Evolutionary conservation across 768 basidiomycete species (phyloP).

Genomic region (Pleurotus eryngii): DNA sequence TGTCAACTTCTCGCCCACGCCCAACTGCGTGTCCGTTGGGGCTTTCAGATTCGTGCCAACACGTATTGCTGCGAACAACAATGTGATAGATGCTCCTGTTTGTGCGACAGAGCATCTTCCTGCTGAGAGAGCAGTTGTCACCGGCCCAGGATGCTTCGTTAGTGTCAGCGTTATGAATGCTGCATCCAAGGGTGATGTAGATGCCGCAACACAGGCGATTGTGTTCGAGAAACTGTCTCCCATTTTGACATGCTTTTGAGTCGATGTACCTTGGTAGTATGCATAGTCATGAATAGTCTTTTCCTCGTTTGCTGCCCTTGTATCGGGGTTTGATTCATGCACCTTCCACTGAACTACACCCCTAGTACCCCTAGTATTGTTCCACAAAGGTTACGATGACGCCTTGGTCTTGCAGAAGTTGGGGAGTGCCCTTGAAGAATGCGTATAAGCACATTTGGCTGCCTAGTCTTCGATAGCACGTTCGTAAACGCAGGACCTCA

Average conservation of each 20-base stretch:
- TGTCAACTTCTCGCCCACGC: conserved; percentile 31
- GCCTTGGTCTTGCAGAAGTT: not conserved
- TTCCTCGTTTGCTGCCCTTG: no score
- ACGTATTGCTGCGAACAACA: conserved; percentile 20
- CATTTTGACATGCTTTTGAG: conserved; percentile 13
- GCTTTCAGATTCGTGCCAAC: conserved; percentile 30
- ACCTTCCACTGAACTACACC: not conserved
- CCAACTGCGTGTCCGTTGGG: conserved; percentile 19
- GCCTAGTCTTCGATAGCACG: not conserved
- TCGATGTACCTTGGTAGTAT: no score
- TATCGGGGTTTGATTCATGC: not conserved
- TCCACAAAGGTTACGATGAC: no score
- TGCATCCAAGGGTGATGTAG: conserved; percentile 27
- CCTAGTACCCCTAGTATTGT: no score
- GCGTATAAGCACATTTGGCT: not conserved
- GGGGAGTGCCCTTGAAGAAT: not conserved
- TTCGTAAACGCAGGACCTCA: not conserved
- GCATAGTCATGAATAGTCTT: no score
- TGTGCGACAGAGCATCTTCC: conserved; percentile 30
- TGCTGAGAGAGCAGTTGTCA: conserved; percentile 21
- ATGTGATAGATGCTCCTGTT: conserved; percentile 24
- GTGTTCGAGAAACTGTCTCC: conserved; percentile 19
- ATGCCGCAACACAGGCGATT: conserved; percentile 22
- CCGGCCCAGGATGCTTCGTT: conserved; percentile 22
- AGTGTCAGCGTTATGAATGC: conserved; percentile 28